A percentile compares a stretch with the other conserved stretches of the same genome.
These are phyloP conservation scores for Papiliotrema laurentii DNA, from an alignment of 1,284 basidiomycete species.

Conservation along the genomic window DNA sequence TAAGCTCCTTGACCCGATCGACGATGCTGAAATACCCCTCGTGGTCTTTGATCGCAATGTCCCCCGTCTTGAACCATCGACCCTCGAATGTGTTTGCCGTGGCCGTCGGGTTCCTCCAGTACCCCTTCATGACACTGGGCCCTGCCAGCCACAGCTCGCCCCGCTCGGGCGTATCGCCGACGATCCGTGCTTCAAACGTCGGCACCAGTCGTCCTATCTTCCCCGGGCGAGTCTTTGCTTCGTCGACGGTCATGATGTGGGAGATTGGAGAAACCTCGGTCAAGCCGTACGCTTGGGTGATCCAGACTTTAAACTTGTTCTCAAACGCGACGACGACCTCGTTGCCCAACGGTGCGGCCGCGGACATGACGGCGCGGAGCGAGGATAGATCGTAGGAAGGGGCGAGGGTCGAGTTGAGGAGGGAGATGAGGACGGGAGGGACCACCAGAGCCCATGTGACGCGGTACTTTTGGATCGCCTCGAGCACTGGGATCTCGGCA, in stretches of 20 bases:
- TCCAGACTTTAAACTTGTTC: slow-evolving; percentile 13
- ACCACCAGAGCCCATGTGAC: slow-evolving; percentile 66
- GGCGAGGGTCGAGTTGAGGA: slow-evolving; percentile 53
- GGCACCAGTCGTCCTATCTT: slow-evolving; percentile 69
- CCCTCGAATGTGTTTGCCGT: slow-evolving; percentile 59
- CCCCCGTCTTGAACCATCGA: slow-evolving; percentile 79
- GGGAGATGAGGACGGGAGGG: slow-evolving; percentile 70
- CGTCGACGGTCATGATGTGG: slow-evolving; percentile 36
- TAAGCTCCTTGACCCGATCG: slow-evolving; percentile 65
- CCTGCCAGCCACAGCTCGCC: slow-evolving; percentile 80
- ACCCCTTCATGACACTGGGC: slow-evolving; percentile 71
- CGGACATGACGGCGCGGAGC: slow-evolving; percentile 61
- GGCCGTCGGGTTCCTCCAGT: slow-evolving; percentile 60
- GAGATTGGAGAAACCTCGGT: slow-evolving; percentile 51
- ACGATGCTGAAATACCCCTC: slow-evolving; percentile 55
- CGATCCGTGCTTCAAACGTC: slow-evolving; percentile 70
- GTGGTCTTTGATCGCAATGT: slow-evolving; percentile 60
- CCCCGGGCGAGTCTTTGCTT: slow-evolving; percentile 49
- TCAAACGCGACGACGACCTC: slow-evolving; percentile 31
- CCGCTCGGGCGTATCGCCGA: slow-evolving; percentile 52
- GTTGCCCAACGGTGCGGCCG: slow-evolving; percentile 72
- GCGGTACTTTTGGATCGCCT: slow-evolving; percentile 64
- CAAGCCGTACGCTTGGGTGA: slow-evolving; percentile 49
- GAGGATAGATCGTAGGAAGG: slow-evolving; percentile 65
- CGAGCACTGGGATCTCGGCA: slow-evolving; percentile 55